Conservation (phyloP, 352 stramenopile species). For the Blastocystis sp. region DNA sequence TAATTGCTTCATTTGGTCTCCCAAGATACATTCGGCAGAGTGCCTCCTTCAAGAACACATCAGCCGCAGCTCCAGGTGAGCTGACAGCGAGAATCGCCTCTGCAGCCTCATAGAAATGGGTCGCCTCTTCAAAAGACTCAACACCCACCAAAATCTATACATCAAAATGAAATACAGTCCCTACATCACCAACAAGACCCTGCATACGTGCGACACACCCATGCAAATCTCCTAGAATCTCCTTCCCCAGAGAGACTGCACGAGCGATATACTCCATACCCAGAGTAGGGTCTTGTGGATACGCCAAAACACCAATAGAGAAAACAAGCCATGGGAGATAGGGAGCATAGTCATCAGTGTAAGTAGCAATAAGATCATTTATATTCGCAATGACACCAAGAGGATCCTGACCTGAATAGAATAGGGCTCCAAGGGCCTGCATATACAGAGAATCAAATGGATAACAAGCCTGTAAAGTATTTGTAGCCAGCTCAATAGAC, state of each 20-base stretch:
- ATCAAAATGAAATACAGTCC: background rate
- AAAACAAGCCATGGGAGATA: constrained; percentile 25
- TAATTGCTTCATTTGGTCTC: background rate
- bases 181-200: constrained; percentile 17
- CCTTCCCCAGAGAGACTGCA: background rate
- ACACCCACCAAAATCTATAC: background rate
- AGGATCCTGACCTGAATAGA: constrained; percentile 18
- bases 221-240: constrained; percentile 7
- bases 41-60: constrained; percentile 39
- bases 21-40: constrained; percentile 30
- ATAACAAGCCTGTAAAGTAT: background rate
- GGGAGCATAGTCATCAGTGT: background rate
- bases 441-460: constrained; percentile 16
- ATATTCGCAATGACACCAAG: constrained; percentile 32
- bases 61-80: background rate
- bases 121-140: constrained; percentile 33
- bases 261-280: constrained; percentile 57
- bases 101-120: constrained; percentile 28
- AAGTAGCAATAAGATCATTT: constrained; percentile 29
- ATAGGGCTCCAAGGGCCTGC: background rate
- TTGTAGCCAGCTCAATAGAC: background rate
- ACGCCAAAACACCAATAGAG: constrained; percentile 29
- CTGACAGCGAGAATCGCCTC: background rate
- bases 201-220: background rate
- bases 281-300: constrained; percentile 21